A percentile compares a stretch with the other conserved stretches of the same genome.
phyloP scores from a whole-genome alignment of 1,284 basidiomycete genomes.

The Ganoderma lucidum region DNA sequence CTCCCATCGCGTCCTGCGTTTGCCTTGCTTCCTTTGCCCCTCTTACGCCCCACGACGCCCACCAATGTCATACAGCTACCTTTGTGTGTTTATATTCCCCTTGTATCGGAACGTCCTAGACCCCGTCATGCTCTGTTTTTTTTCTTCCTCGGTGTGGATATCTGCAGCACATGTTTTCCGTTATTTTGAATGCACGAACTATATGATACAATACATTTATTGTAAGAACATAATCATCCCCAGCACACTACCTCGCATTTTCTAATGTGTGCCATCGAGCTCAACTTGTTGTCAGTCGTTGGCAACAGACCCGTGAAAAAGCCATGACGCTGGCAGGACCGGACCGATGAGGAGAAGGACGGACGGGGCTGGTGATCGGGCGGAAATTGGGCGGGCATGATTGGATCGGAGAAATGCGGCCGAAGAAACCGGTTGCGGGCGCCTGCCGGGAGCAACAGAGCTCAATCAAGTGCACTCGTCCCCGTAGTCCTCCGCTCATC shows the following conservation, averaged over 20 bases:
- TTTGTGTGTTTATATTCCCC: conserved; percentile 17
- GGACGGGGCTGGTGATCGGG: conserved; percentile 13
- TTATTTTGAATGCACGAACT: conserved; percentile 19
- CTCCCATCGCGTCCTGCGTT: background rate
- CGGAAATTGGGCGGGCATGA: conserved; percentile 33
- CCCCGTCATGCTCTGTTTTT: conserved; percentile 28
- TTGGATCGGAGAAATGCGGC: conserved; percentile 36
- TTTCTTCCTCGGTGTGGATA: conserved; percentile 17
- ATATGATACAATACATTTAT: conserved; percentile 26
- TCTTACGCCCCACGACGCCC: conserved; percentile 7
- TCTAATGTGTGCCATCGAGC: background rate
- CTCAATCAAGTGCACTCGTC: conserved; percentile 29
- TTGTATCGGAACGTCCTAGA: conserved; percentile 29
- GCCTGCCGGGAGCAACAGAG: conserved; percentile 24
- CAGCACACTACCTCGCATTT: background rate
- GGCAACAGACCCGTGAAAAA: background rate
- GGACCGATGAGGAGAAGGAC: background rate
- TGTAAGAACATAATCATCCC: conserved; percentile 30
- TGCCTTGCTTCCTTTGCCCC: background rate
- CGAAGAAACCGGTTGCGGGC: conserved; percentile 31
- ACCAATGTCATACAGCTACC: conserved; percentile 1
- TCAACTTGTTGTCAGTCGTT: background rate
- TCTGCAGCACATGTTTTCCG: conserved; percentile 24
- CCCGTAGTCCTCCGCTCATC: conserved; percentile 21
- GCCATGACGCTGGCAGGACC: background rate